phyloP scores from a whole-genome alignment of 1,284 basidiomycete species.

The Taiwanofungus camphoratus region DNA sequence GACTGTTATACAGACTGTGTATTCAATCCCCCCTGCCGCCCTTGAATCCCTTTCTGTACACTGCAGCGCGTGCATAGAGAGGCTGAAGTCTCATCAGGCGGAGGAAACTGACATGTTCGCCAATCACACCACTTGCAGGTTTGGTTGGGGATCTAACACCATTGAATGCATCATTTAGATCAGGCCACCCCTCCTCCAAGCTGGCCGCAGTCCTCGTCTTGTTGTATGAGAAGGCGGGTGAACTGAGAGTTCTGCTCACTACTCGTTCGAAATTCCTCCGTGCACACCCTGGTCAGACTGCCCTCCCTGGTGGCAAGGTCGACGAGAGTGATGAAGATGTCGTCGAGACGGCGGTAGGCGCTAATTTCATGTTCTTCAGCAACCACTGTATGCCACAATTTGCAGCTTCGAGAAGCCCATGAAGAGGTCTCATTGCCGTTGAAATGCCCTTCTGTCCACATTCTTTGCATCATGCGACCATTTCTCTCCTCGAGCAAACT shows the following conservation, averaged over 20 bases:
- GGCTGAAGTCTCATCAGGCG: slow-evolving; percentile 34
- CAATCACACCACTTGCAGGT: slow-evolving; percentile 1
- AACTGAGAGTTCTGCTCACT: slow-evolving; percentile 74
- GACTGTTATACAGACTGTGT: no score
- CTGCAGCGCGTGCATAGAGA: slow-evolving; percentile 26
- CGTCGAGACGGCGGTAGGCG: slow-evolving; percentile 67
- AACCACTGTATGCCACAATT: background rate
- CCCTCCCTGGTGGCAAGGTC: slow-evolving; percentile 78
- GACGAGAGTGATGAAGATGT: slow-evolving; percentile 63
- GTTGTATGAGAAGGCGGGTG: slow-evolving; percentile 61
- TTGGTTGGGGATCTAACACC: slow-evolving; percentile 7
- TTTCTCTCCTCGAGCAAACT: slow-evolving; percentile 63
- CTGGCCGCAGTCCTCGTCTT: slow-evolving; percentile 76
- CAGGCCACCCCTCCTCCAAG: slow-evolving; percentile 38
- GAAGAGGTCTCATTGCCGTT: slow-evolving; percentile 77
- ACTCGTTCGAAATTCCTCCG: slow-evolving; percentile 76
- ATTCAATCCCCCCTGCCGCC: slow-evolving; percentile 9
- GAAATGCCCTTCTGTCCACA: slow-evolving; percentile 49
- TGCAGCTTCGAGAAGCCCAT: slow-evolving; percentile 71
- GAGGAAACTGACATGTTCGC: slow-evolving; percentile 51
- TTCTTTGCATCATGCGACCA: slow-evolving; percentile 63
- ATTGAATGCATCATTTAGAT: slow-evolving; percentile 29
- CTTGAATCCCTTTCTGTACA: slow-evolving; percentile 15
- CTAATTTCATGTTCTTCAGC: background rate
- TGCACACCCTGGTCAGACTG: slow-evolving; percentile 75